phyloP scores from a whole-genome alignment of 208 protist genomes.

The Naegleria fowleri region DNA sequence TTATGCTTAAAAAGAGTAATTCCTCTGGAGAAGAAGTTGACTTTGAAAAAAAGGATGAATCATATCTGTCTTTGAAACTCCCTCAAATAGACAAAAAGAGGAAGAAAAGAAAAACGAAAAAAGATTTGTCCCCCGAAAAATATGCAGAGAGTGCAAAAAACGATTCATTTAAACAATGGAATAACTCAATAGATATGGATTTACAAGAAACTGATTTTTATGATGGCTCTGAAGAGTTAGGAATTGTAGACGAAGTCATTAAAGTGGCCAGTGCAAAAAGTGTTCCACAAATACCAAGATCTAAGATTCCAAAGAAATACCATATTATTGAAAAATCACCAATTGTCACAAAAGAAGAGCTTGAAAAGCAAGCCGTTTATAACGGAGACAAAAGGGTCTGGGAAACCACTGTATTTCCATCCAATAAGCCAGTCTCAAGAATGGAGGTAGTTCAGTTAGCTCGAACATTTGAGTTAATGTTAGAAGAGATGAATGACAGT shows the following conservation, averaged over 20 bases:
- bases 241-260: slow-evolving; percentile 16
- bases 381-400: background rate
- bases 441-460: slow-evolving; percentile 13
- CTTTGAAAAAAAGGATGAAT: background rate
- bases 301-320: slow-evolving; percentile 6
- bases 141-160: background rate
- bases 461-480: background rate
- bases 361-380: background rate
- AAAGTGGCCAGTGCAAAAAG: background rate
- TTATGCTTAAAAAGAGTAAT: background rate
- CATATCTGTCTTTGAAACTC: background rate
- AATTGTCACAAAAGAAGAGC: background rate
- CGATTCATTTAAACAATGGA: background rate
- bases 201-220: background rate
- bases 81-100: background rate
- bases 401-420: slow-evolving; percentile 9
- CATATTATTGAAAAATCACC: background rate
- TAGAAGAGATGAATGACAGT: background rate
- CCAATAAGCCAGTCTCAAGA: background rate
- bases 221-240: background rate
- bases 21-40: background rate
- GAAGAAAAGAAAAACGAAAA: background rate
- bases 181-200: background rate
- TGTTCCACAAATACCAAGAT: background rate
- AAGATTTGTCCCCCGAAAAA: background rate